A percentile compares a stretch with the other conserved stretches of the same genome.
phyloP scores from a whole-genome alignment of 2,329 filamentous ascomycete genomes.

The Clathrospora elynae region DNA sequence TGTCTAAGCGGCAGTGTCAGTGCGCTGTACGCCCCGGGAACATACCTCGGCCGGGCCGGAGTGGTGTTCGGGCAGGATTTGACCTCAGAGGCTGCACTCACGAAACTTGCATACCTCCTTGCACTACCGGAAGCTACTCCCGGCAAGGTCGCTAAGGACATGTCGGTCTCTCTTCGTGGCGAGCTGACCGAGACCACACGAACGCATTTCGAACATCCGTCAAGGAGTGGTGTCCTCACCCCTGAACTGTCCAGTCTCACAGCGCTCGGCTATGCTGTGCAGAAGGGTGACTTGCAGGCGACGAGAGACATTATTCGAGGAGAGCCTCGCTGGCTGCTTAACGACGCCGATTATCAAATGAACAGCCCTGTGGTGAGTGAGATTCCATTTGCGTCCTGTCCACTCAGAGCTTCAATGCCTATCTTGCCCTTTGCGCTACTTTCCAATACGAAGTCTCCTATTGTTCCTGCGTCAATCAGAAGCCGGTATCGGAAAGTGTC shows the following conservation, averaged over 20 bases:
- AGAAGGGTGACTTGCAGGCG: conserved; percentile 68
- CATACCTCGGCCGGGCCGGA: conserved; percentile 78
- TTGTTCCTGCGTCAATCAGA: conserved; percentile 16
- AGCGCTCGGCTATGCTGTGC: conserved; percentile 79
- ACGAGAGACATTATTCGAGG: conserved; percentile 70
- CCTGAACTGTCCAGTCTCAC: conserved; percentile 70
- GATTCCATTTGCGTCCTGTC: conserved; percentile 17
- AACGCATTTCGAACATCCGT: conserved; percentile 77
- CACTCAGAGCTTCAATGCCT: conserved; percentile 30
- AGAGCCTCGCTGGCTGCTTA: conserved; percentile 70
- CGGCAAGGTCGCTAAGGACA: conserved; percentile 69
- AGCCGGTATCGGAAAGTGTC: conserved; percentile 37
- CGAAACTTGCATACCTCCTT: conserved; percentile 86
- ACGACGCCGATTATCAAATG: conserved; percentile 78
- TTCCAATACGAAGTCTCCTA: conserved; percentile 11
- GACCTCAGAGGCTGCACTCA: conserved; percentile 87
- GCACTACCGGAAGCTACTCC: conserved; percentile 68
- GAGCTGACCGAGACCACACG: conserved; percentile 79
- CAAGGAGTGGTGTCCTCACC: conserved; percentile 59
- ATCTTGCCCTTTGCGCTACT: conserved; percentile 28
- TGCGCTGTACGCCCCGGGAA: conserved; percentile 51
- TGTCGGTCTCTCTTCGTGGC: conserved; percentile 77
- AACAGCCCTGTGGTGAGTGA: conserved; percentile 66
- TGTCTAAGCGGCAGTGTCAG: conserved; percentile 63
- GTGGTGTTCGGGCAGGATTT: conserved; percentile 89